phyloP scores from a whole-genome alignment of 2,329 filamentous ascomycete genomes.

The Hymenoscyphus salicellus region DNA sequence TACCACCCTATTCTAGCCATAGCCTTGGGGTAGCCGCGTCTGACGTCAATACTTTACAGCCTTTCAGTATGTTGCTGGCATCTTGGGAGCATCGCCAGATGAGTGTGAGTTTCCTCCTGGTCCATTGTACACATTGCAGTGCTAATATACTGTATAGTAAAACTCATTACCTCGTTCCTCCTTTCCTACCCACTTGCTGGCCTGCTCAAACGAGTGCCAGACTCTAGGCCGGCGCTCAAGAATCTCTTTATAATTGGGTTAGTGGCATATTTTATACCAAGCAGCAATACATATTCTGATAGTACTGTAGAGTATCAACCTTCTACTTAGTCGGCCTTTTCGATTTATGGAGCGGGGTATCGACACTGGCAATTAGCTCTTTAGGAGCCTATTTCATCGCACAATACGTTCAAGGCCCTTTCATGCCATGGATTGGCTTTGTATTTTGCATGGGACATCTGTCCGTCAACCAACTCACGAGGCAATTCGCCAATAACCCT shows the following conservation, averaged over 20 bases:
- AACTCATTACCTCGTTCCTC: constrained; percentile 86
- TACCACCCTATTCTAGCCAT: neutral
- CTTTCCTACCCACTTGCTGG: constrained; percentile 89
- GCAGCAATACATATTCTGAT: constrained; percentile 17
- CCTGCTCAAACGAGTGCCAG: constrained; percentile 84
- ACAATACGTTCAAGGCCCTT: constrained; percentile 76
- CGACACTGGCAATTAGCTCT: constrained; percentile 76
- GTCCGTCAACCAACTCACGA: constrained; percentile 82
- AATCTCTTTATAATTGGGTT: constrained; percentile 83
- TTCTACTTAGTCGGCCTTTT: constrained; percentile 95
- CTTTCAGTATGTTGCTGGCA: constrained; percentile 55
- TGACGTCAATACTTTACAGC: constrained; percentile 44
- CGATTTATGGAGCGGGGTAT: constrained; percentile 81
- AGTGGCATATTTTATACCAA: constrained; percentile 24
- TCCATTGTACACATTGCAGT: neutral
- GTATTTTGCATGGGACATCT: constrained; percentile 93
- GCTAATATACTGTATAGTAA: constrained; percentile 59
- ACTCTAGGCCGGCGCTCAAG: constrained; percentile 77
- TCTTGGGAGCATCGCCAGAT: constrained; percentile 62
- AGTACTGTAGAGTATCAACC: constrained; percentile 59
- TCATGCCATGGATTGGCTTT: constrained; percentile 98
- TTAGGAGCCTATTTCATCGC: constrained; percentile 80
- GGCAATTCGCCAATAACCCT: constrained; percentile 68
- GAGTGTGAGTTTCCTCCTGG: constrained; percentile 48
- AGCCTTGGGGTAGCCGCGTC: constrained; percentile 19